Evolutionary conservation across 306 rosid species (phyloP), one percentile per base, ranked within the genome.

Genomic region (Cicer cuneatum): DNA sequence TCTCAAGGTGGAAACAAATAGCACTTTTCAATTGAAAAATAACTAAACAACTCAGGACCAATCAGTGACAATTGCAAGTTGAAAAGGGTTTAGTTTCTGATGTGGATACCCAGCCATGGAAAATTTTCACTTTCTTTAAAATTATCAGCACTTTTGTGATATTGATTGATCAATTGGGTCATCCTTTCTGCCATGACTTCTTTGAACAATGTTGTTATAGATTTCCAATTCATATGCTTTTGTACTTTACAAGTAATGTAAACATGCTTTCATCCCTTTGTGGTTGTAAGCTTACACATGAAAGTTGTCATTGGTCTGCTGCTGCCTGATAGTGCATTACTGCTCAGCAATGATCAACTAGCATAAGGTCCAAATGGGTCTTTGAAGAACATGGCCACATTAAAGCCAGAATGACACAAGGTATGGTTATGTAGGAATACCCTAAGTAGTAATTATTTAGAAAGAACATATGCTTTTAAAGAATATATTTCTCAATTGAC

Each of bases 291-390:
- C 76, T 69, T 65, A 71, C 78, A 72, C 66, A 16, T 72, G 56
- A 47, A 68, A 62, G 72, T 62, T 64, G 56, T 62, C 61, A 57
- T 40, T 73, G 78, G 47, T 75, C 45, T 71, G 67, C 71, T n/a
- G 68, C 57, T 71, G 5, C 35, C 35, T 29, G 35, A 29, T 29
- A 54, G 69, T 56, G 72, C 71, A 69, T 64, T 66, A 70, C 72
- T 83, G 76, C 42, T 77, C 78, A 35, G 72, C 74, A 67, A 77
- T 58, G 87, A 61, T 83, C 81, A 59, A 74, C 41, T 58, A 48
- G 83, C 76, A 14, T 38, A 75, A 45, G 63, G 76, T 80, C 69
- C 56, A 59, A 60, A 57, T 58, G 78, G 75, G 65, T 79, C 62
- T 59, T 43, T 51, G 74, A 71, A 51, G 71, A 83, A 83, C 77